Evolutionary conservation across 306 rosid species (phyloP), one percentile per base, ranked within the genome.

Genomic region (Sicyos baderoa): DNA sequence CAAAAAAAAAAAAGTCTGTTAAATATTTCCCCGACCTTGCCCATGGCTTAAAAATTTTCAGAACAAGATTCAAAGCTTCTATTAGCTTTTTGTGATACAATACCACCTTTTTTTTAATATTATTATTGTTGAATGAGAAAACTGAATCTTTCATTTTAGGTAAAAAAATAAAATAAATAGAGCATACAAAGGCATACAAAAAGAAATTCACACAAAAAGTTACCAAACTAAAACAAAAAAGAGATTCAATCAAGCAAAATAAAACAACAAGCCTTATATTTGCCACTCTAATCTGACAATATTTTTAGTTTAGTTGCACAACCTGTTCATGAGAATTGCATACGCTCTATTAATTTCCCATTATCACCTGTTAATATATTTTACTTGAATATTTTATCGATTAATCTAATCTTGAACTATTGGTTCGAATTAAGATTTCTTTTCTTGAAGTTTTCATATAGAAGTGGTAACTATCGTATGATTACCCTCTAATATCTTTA

Each of bases 401-500:
- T n/a, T 19, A 37, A 35, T 35, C 13, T 32, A 61, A 35, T 35
- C 6, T 59, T 27, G 25, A 32, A 61, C 2, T 63, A 18, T 35
- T 1, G 51, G 68, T 18, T 62, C 25, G 10, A 62, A 62, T 9
- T 35, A 62, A 37, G 23, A 35, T 35, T 35, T 35, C 1, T 35
- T 35, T 5, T 29, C 4, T 35, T 35, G 42, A 62, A 37, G 68
- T 62, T 62, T 44, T 42, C 50, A 17, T 14, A 29, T 18, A 6
- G 10, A 11, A 11, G 53, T 42, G 48, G 5, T 64, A 63, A 13
- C 12, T 64, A 13, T 64, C 47, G 4, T 2, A 42, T 9, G 23
- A 11, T 40, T 0, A 7, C 29, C 11, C 25, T 64, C 70, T 42
- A 72, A 81, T 78, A 77, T 84, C 87, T 83, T 82, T 85, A 76